Conservation (phyloP, 2,329 filamentous ascomycete genomes). For the Chalara sp. region DNA sequence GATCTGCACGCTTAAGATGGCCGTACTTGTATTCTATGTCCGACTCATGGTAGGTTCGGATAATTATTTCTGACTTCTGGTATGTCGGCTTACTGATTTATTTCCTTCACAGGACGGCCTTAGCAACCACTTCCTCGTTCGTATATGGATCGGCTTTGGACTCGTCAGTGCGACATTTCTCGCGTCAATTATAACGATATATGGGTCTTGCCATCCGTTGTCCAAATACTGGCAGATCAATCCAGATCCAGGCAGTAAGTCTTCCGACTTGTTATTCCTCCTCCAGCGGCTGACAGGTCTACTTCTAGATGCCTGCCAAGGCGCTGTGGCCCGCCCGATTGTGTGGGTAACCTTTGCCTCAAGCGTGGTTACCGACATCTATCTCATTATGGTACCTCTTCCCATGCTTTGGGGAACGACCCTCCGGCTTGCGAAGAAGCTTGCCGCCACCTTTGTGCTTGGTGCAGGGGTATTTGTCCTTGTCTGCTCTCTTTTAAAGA, state of each 20-base stretch:
- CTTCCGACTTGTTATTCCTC: conserved; percentile 1
- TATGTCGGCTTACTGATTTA: no score
- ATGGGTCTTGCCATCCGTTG: no score
- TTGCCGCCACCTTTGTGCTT: conserved; percentile 46
- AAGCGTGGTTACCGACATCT: conserved; percentile 51
- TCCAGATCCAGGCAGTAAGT: conserved; percentile 15
- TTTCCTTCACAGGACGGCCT: no score
- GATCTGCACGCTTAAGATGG: no score
- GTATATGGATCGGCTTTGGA: no score
- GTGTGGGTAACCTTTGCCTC: conserved; percentile 44
- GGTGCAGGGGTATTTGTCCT: conserved; percentile 49
- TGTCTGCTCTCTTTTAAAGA: conserved; percentile 45
- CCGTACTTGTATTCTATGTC: no score
- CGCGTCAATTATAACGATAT: no score
- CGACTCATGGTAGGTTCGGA: no score
- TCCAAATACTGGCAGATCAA: no score
- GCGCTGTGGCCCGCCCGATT: conserved; percentile 37
- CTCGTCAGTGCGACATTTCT: no score
- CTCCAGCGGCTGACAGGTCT: conserved; percentile 24
- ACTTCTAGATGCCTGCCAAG: conserved; percentile 37
- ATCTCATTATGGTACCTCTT: conserved; percentile 38
- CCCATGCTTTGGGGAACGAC: conserved; percentile 47
- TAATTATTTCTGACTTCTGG: no score
- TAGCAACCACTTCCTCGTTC: no score
- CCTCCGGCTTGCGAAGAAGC: conserved; percentile 42